Evolutionary conservation across 345 rosid genomes (phyloP).

Genomic region (Melastoma malabathricum): DNA sequence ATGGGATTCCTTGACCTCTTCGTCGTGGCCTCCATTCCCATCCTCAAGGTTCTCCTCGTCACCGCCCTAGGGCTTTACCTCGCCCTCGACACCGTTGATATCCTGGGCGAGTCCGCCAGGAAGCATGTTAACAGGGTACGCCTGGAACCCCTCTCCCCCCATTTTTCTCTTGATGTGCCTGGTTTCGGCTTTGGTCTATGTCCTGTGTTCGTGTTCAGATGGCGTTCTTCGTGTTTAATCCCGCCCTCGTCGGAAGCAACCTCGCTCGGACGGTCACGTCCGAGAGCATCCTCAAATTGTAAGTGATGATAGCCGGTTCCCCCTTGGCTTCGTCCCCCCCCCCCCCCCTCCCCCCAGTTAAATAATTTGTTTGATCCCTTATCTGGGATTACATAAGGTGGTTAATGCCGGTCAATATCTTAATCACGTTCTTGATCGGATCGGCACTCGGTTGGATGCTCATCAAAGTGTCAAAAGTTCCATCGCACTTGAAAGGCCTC

Average conservation of each 20-base stretch:
- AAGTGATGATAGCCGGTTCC: conserved; percentile 7
- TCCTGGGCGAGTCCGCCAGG: conserved; percentile 21
- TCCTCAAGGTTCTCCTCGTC: conserved; percentile 23
- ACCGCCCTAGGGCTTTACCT: conserved; percentile 33
- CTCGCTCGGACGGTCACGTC: conserved; percentile 26
- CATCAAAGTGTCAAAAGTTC: conserved; percentile 23
- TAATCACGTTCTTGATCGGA: conserved; percentile 26
- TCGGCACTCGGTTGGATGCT: conserved; percentile 39
- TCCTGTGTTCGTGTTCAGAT: conserved; percentile 11
- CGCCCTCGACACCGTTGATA: conserved; percentile 17
- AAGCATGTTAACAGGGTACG: conserved; percentile 23
- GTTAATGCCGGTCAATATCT: conserved; percentile 48
- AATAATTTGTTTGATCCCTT: neutral
- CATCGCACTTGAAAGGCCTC: conserved; percentile 33
- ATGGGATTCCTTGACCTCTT: conserved; percentile 31
- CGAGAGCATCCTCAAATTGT: conserved; percentile 23
- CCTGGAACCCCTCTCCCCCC: neutral
- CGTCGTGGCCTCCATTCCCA: conserved; percentile 21
- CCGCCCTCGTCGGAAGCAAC: conserved; percentile 28
- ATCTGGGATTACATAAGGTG: conserved; percentile 15
- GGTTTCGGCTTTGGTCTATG: neutral
- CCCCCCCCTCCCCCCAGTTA: neutral
- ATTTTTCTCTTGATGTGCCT: neutral
- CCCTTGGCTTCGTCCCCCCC: neutral
- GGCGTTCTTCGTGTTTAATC: conserved; percentile 28